Evolutionary conservation across 179 eudicot genomes (phyloP).

Genomic region (Silene vulgaris): DNA sequence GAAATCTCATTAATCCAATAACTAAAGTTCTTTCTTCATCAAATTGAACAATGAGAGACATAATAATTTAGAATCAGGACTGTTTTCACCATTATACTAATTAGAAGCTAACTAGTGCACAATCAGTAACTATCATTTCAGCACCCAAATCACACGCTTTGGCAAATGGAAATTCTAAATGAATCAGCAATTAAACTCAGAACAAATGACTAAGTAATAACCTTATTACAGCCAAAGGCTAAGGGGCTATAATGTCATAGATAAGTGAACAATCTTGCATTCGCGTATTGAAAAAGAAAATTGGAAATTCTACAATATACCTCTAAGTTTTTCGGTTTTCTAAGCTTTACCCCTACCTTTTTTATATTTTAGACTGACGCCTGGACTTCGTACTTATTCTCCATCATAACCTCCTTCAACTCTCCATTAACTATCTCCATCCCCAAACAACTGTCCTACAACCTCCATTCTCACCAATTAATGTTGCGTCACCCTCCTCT

Average conservation of each 20-base stretch:
- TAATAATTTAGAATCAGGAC: not conserved
- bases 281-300: too few species aligned
- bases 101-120: too few species aligned
- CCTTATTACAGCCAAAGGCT: not conserved
- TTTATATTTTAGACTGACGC: too few species aligned
- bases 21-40: not conserved
- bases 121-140: too few species aligned
- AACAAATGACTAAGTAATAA: not conserved
- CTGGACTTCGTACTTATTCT: too few species aligned
- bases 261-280: too few species aligned
- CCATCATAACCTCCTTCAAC: too few species aligned
- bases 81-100: not conserved
- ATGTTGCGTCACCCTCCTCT: too few species aligned
- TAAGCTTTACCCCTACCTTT: too few species aligned
- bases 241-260: not conserved
- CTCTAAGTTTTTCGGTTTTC: not conserved
- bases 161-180: not conserved
- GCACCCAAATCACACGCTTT: not conserved
- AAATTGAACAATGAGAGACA: not conserved
- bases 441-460: too few species aligned
- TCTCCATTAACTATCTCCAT: too few species aligned
- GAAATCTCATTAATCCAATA: not conserved
- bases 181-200: not conserved
- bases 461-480: too few species aligned
- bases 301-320: not conserved